A percentile compares a stretch with the other conserved stretches of the same genome.
Conservation (phyloP, 1,139 yeast species). For the Geotrichum cucujoidarum region DNA sequence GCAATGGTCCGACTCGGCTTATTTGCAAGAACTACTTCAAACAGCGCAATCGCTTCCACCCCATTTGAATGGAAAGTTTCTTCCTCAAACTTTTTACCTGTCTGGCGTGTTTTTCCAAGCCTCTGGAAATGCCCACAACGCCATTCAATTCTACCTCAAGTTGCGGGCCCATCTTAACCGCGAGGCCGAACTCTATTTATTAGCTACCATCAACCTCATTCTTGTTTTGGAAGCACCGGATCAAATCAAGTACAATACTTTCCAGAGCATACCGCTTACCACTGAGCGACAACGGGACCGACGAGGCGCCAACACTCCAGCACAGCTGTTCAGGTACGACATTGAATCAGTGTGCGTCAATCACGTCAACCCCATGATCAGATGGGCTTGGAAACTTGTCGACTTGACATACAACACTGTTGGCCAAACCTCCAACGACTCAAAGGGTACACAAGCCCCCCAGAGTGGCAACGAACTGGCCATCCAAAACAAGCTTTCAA, state of each 20-base stretch:
- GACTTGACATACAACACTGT: conserved; percentile 8
- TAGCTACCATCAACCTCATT: conserved; percentile 18
- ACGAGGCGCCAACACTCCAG: conserved; percentile 13
- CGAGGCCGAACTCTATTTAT: conserved; percentile 14
- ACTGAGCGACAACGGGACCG: not conserved
- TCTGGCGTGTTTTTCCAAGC: conserved; percentile 21
- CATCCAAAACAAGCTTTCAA: conserved; percentile 16
- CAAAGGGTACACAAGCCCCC: too few relatives aligned
- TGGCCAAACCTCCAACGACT: not conserved
- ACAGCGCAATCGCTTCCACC: conserved; percentile 17
- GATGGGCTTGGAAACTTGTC: conserved; percentile 17
- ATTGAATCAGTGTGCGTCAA: conserved; percentile 4
- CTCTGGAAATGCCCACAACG: conserved; percentile 19
- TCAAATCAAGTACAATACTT: conserved; percentile 16
- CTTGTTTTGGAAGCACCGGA: conserved; percentile 16
- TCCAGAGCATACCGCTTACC: conserved; percentile 11
- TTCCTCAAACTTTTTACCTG: conserved; percentile 19
- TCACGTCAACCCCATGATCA: conserved; percentile 16
- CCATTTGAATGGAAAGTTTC: conserved; percentile 13
- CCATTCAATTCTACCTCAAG: conserved; percentile 19
- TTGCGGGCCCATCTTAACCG: conserved; percentile 13
- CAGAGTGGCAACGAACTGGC: conserved; percentile 10
- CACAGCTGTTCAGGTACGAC: conserved; percentile 12
- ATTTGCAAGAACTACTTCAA: conserved; percentile 16
- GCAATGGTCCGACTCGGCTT: conserved; percentile 16